Evolutionary conservation across 2,329 filamentous ascomycete species (phyloP).

Genomic region (Colletotrichum liriopes): DNA sequence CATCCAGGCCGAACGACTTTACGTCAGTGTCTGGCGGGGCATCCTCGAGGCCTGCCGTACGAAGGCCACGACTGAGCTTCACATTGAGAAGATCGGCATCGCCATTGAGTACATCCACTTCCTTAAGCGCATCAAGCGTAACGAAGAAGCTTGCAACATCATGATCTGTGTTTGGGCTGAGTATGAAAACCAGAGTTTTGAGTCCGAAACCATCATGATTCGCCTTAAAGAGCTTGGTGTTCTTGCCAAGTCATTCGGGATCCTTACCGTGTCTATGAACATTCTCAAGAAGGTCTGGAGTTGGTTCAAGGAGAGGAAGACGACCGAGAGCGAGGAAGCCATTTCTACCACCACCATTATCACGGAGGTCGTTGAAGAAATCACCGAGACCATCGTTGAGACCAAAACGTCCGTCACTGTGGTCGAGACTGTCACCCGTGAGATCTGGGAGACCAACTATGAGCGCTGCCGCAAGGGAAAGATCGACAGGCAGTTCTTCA

Average conservation of each 20-base stretch:
- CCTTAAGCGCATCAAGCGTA: conserved; percentile 50
- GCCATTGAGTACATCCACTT: conserved; percentile 56
- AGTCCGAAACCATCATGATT: conserved; percentile 52
- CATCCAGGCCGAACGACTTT: conserved; percentile 56
- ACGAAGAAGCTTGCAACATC: conserved; percentile 56
- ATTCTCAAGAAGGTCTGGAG: conserved; percentile 57
- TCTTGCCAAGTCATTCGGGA: conserved; percentile 52
- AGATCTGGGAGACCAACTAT: conserved; percentile 55
- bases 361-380: conserved; percentile 57
- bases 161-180: conserved; percentile 59
- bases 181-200: conserved; percentile 55
- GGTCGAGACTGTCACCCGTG: conserved; percentile 53
- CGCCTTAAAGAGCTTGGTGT: conserved; percentile 55
- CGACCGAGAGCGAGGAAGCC: conserved; percentile 52
- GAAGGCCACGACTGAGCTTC: conserved; percentile 51
- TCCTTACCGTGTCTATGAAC: conserved; percentile 52
- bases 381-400: conserved; percentile 52
- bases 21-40: conserved; percentile 58
- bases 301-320: conserved; percentile 56
- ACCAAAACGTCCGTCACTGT: conserved; percentile 54
- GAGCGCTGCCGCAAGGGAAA: conserved; percentile 53
- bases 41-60: conserved; percentile 52
- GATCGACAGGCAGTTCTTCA: conserved; percentile 54
- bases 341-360: conserved; percentile 54
- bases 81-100: conserved; percentile 56